phyloP scores from a whole-genome alignment of 805 yeast species.

The Saccharomycopsis schoenii region DNA sequence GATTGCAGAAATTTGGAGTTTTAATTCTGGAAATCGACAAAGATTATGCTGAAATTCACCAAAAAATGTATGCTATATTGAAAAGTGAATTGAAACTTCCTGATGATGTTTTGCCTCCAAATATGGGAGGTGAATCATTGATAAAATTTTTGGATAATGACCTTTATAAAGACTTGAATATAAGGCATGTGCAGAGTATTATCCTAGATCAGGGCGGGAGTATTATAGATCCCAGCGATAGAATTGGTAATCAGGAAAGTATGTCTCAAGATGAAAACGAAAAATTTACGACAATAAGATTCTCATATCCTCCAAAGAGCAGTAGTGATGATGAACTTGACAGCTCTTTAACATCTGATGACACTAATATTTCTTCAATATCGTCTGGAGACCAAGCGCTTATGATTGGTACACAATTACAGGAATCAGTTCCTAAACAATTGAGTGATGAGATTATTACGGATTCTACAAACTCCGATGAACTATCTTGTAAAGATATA shows the following conservation, averaged over 20 bases:
- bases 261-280: background rate
- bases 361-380: background rate
- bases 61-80: background rate
- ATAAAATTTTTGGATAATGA: background rate
- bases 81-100: background rate
- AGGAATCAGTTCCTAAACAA: background rate
- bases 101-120: background rate
- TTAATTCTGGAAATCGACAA: background rate
- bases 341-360: background rate
- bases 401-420: background rate
- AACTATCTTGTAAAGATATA: background rate
- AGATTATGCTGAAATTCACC: background rate
- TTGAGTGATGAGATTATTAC: background rate
- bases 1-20: background rate
- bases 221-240: background rate
- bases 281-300: background rate
- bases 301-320: background rate
- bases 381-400: background rate
- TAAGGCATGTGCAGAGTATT: slow-evolving; percentile 3
- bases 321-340: background rate
- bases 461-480: background rate
- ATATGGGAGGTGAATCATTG: background rate
- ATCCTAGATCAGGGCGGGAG: background rate
- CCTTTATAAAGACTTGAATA: slow-evolving; percentile 1
- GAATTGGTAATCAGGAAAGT: background rate